Base-by-base conservation (phyloP, 495 filamentous ascomycete genomes). In the Articulospora tetracladia region DNA sequence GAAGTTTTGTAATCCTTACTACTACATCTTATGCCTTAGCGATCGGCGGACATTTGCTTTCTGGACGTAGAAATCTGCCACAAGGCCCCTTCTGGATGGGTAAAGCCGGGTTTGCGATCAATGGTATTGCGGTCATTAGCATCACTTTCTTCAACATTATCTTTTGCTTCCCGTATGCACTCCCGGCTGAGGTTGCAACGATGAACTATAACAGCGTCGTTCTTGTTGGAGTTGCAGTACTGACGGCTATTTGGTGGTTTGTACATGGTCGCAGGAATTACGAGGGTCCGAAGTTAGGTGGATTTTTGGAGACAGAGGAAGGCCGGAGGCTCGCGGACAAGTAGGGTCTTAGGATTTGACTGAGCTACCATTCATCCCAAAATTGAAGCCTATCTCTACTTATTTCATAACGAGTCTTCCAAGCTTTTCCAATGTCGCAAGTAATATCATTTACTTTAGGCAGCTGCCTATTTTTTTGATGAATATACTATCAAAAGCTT, bases 171-270 rank as follows among this genome's bases (percentile, higher is more conserved):
- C 89, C 88, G 1, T 88, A 80, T 63, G 68, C 68, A 0, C 61
- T 85, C 52, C 86, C 87, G 0, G 78, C 79, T 0, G 73, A 75
- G 1, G 78, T 76, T 1, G 70, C 73, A 17, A 80, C 78, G n/a
- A 89, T 91, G 87, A 90, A 90, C 56, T 90, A 88, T 64, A 86
- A 85, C 1, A 82, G 77, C 51, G 81, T 86, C 0, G 85, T 89
- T 47, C 77, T 86, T 10, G 84, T 77, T 0, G 85, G 86, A 0
- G 72, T 85, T 34, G 61, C 83, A 0, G 55, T 78, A 0, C 67
- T 74, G 24, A 85, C 77, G 60, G 76, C 69, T 1, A 66, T 86
- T 11, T 91, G 87, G 76, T 92, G 86, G 77, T 79, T 87, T 34
- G 71, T 88, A 3, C 83, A 84, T 54, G 85, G 78, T 6, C 66